Evolutionary conservation across 2,329 filamentous ascomycete genomes (phyloP).

Genomic region (Colletotrichum sp.): DNA sequence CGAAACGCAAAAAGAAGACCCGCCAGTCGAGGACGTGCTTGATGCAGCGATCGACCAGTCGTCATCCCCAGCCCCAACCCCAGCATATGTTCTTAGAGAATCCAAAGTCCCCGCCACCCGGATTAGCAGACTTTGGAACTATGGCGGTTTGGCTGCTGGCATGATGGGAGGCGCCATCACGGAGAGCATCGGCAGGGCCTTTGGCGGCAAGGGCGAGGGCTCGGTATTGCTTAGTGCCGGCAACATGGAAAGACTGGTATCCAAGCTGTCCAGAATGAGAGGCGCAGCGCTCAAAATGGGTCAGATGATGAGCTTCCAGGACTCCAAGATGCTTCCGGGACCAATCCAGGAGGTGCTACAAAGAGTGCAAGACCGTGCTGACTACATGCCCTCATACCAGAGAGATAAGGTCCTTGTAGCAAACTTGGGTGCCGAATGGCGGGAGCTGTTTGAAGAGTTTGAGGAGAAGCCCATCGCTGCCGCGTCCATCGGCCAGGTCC

Average conservation of each 20-base stretch:
- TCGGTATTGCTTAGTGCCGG: conserved; percentile 86
- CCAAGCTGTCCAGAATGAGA: conserved; percentile 93
- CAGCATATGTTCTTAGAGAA: conserved; percentile 73
- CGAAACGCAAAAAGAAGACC: neutral
- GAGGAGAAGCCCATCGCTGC: conserved; percentile 93
- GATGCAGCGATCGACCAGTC: neutral
- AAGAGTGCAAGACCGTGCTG: conserved; percentile 92
- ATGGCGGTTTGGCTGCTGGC: conserved; percentile 88
- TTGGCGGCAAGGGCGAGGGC: conserved; percentile 70
- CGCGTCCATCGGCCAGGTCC: conserved; percentile 96
- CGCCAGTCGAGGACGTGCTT: neutral
- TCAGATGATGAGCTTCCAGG: conserved; percentile 98
- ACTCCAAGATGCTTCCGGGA: conserved; percentile 90
- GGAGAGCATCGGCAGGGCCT: conserved; percentile 81
- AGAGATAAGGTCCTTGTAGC: conserved; percentile 80
- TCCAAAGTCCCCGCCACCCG: conserved; percentile 90
- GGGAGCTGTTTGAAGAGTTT: conserved; percentile 81
- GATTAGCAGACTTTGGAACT: conserved; percentile 91
- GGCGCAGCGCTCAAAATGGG: conserved; percentile 96
- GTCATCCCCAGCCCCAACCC: neutral
- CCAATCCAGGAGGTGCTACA: conserved; percentile 90
- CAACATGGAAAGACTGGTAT: conserved; percentile 92
- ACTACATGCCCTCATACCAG: conserved; percentile 97
- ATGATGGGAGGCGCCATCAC: conserved; percentile 94
- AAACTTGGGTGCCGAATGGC: conserved; percentile 86